A percentile compares a stretch with the other conserved stretches of the same genome.
Evolutionary conservation across 148 eudicot species (phyloP).

Genomic region (Silene conica): DNA sequence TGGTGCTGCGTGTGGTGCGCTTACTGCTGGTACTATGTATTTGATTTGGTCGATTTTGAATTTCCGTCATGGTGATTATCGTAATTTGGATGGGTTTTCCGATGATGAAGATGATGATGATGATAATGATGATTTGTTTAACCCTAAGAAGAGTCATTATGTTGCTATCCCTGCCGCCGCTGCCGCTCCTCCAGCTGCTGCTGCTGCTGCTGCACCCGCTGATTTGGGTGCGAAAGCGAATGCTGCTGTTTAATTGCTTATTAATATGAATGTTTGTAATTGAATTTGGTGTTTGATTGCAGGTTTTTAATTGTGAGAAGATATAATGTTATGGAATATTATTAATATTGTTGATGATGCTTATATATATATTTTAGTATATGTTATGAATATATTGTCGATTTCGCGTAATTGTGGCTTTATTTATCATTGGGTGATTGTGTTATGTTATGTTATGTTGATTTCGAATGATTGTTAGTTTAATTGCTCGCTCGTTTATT

Average conservation of each 20-base stretch:
- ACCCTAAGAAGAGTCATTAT: constrained; percentile 56
- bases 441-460: neutral
- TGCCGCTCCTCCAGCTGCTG: constrained; percentile 7
- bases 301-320: neutral
- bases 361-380: neutral
- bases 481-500: too few relatives aligned
- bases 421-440: too few relatives aligned
- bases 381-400: neutral
- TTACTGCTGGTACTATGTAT: constrained; percentile 67
- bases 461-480: neutral
- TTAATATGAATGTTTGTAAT: neutral
- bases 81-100: constrained; percentile 28
- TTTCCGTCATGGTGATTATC: constrained; percentile 32
- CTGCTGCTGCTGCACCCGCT: constrained; percentile 13
- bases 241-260: constrained; percentile 16
- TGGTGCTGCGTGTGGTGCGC: constrained; percentile 83
- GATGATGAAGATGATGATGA: constrained; percentile 28
- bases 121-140: constrained; percentile 41
- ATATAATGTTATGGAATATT: neutral
- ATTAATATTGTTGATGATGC: neutral
- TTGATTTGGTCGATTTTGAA: constrained; percentile 55
- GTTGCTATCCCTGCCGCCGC: constrained; percentile 35
- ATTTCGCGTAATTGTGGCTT: neutral
- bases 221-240: constrained; percentile 3
- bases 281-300: neutral